A percentile compares a stretch with the other conserved stretches of the same genome.
Evolutionary conservation across 2,329 filamentous ascomycete species (phyloP).

Genomic region (Nemania sp.): DNA sequence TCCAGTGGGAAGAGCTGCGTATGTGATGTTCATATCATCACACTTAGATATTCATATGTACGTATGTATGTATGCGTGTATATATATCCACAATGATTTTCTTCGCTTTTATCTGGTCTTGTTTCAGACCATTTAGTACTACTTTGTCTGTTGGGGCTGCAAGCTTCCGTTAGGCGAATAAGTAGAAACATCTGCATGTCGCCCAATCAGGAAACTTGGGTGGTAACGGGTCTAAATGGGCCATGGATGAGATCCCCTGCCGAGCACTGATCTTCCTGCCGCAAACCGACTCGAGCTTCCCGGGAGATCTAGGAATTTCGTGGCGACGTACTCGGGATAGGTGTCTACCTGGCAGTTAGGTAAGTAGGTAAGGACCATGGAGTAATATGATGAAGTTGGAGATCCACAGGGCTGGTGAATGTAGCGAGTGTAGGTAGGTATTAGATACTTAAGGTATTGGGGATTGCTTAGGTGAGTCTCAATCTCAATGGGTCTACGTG

Average conservation of each 20-base stretch:
- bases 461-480: slow-evolving; percentile 6
- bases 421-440: no score
- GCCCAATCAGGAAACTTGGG: slow-evolving; percentile 46
- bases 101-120: background rate
- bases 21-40: background rate
- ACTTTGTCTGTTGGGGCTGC: slow-evolving; percentile 34
- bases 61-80: background rate
- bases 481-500: slow-evolving; percentile 10
- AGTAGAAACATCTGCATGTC: slow-evolving; percentile 46
- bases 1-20: slow-evolving; percentile 9
- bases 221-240: slow-evolving; percentile 15
- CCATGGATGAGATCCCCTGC: slow-evolving; percentile 18
- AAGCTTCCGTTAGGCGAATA: slow-evolving; percentile 42
- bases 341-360: background rate
- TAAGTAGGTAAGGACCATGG: no score
- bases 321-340: background rate
- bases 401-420: background rate
- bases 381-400: background rate
- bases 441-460: no score
- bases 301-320: slow-evolving; percentile 11
- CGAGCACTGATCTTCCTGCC: slow-evolving; percentile 21
- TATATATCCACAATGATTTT: background rate
- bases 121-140: slow-evolving; percentile 10
- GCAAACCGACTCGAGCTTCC: slow-evolving; percentile 21
- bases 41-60: background rate